A percentile compares a stretch with the other conserved stretches of the same genome.
Evolutionary conservation across 108 stramenopile genomes (phyloP).

Genomic region (Bacterosira constricta): DNA sequence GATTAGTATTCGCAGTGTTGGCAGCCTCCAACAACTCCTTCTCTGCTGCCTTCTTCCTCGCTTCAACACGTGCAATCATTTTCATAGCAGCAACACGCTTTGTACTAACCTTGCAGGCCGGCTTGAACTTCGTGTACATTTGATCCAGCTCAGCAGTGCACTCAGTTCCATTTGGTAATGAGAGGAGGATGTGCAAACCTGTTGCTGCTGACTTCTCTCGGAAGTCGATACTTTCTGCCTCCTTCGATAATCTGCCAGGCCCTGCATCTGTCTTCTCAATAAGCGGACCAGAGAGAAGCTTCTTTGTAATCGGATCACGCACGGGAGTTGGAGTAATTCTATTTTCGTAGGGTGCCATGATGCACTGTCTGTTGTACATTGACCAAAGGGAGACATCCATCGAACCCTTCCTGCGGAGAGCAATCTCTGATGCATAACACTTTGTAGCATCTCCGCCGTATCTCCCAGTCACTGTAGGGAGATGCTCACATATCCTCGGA

Average conservation of each 20-base stretch:
- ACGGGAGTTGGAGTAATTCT: background rate
- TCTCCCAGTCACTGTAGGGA: background rate
- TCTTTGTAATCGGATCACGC: background rate
- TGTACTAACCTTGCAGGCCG: background rate
- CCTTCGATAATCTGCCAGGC: no score
- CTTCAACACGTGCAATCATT: background rate
- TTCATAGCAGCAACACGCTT: conserved; percentile 2
- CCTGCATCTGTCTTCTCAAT: background rate
- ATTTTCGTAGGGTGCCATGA: no score
- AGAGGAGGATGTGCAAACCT: conserved; percentile 3
- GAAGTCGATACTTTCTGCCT: no score
- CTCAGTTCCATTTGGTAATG: conserved; percentile 1
- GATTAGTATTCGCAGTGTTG: no score
- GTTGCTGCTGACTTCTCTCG: background rate
- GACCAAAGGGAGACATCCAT: background rate
- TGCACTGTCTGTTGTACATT: no score
- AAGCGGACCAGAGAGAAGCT: background rate
- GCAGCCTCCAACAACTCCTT: no score
- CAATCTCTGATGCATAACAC: background rate
- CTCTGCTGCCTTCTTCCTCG: background rate
- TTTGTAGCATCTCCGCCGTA: background rate
- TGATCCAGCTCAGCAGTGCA: conserved; percentile 13
- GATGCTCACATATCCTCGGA: background rate
- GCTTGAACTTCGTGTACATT: conserved; percentile 3
- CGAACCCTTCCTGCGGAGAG: background rate